phyloP scores from a whole-genome alignment of 495 filamentous ascomycete genomes.

The Aspergillus olivimuriae region DNA sequence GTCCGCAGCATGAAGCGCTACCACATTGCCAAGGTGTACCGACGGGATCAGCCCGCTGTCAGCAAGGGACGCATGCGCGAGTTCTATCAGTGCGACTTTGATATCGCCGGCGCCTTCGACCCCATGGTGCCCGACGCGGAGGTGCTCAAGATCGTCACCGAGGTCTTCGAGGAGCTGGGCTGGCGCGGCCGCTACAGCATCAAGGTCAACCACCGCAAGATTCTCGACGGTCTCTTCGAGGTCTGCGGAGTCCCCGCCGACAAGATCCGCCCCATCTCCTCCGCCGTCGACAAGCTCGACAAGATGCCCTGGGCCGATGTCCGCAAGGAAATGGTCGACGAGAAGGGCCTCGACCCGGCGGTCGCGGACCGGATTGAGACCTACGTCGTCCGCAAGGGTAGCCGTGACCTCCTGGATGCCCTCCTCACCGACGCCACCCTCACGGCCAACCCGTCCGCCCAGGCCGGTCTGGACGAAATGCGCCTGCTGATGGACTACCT shows the following conservation, averaged over 20 bases:
- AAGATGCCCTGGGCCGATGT: slow-evolving; percentile 90
- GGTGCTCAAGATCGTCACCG: slow-evolving; percentile 73
- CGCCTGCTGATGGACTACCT: slow-evolving; percentile 74
- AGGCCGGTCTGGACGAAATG: slow-evolving; percentile 78
- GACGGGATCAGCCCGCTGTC: slow-evolving; percentile 75
- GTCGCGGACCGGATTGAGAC: slow-evolving; percentile 82
- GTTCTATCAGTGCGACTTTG: slow-evolving; percentile 98
- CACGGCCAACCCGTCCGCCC: slow-evolving; percentile 60
- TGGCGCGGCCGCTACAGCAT: slow-evolving; percentile 70
- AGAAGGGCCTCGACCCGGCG: slow-evolving; percentile 70
- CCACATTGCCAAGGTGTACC: slow-evolving; percentile 85
- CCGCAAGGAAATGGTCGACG: slow-evolving; percentile 83
- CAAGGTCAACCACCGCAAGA: slow-evolving; percentile 94
- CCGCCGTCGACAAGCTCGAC: slow-evolving; percentile 93
- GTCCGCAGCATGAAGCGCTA: slow-evolving; percentile 77
- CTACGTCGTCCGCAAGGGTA: slow-evolving; percentile 66
- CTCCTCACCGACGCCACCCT: slow-evolving; percentile 58
- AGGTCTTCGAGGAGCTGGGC: slow-evolving; percentile 77
- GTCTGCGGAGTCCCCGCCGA: slow-evolving; percentile 83
- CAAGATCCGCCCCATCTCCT: slow-evolving; percentile 80
- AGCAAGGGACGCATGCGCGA: slow-evolving; percentile 89
- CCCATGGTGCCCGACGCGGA: slow-evolving; percentile 97
- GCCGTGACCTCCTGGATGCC: slow-evolving; percentile 59
- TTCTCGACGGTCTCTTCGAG: slow-evolving; percentile 86
- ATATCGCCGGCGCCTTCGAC: slow-evolving; percentile 86